Evolutionary conservation across 257 asterid species (phyloP), one percentile per base, ranked within the genome.

Genomic region (Lithospermum erythrorhizon): DNA sequence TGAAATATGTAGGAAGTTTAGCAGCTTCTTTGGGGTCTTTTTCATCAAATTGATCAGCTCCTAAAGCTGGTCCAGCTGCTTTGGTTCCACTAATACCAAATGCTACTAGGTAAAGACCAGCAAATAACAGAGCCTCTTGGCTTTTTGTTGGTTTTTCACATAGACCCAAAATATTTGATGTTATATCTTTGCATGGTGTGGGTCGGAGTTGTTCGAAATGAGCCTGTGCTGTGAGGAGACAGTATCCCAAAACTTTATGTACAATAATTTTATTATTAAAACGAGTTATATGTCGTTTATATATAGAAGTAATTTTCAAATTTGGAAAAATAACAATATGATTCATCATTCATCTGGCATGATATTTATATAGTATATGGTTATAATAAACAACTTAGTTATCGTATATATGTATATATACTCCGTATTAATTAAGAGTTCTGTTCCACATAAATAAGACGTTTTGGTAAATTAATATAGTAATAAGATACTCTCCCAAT

Each of bases 41-140:
- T 63, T 79, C 87, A 25, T 88, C 90, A 14, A 75, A 85, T 52
- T 85, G 95, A 62, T 83, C 96, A 3, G 96, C 95, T 14, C 96
- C 95, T 3, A 85, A 73, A 3, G 95, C 63, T 11, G 95, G 94
- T 29, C 79, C 57, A 8, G 88, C 87, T 1, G 95, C 96, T 74
- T 85, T 85, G 9, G 79, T 63, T 21, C 85, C 95, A 14, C 93
- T 75, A 1, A 63, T 75, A 9, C 96, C 95, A 0, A 85, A 74
- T 1, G 95, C 96, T 6, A 88, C 82, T 52, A 88, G 58, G 56
- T 88, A 85, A 11, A 88, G 83, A 11, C 93, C 82, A 0, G 58
- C 61, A 59, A 74, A 83, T 16, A 88, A 20, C n/a, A 85, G 62
- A 3, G 84, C 79, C 53, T 61, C 66, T 73, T 85, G 88, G 57